Conservation (phyloP, 495 filamentous ascomycete genomes). For the Aspergillus taichungensis region DNA sequence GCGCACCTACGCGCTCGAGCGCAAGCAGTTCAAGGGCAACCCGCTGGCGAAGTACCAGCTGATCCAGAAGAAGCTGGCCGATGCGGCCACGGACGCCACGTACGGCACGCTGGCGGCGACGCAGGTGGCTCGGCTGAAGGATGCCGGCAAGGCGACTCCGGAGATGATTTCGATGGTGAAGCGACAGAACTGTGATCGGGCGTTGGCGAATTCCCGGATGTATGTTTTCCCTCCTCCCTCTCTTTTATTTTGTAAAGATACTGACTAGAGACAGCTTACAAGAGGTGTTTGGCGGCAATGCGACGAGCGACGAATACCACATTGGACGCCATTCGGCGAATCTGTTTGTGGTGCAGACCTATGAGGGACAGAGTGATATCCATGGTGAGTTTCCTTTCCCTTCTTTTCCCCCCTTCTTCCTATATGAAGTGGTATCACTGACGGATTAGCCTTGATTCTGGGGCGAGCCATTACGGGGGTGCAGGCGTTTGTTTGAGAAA, state of each 20-base stretch:
- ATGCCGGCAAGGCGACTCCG: constrained; percentile 74
- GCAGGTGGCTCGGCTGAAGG: constrained; percentile 90
- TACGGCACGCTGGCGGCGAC: constrained; percentile 79
- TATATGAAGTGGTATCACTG: constrained; percentile 8
- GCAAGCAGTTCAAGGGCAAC: constrained; percentile 95
- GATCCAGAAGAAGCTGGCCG: constrained; percentile 95
- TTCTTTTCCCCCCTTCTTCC: background rate
- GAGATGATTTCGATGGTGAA: constrained; percentile 99
- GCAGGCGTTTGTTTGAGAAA: constrained; percentile 52
- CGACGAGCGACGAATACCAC: constrained; percentile 90
- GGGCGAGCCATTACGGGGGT: constrained; percentile 63
- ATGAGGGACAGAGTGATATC: constrained; percentile 95
- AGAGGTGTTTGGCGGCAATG: constrained; percentile 95
- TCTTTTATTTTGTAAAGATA: background rate
- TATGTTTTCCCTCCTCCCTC: constrained; percentile 23
- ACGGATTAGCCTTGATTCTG: constrained; percentile 50
- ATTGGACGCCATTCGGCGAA: constrained; percentile 95
- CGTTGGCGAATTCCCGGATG: constrained; percentile 69
- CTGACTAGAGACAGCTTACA: constrained; percentile 49
- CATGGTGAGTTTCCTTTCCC: constrained; percentile 61
- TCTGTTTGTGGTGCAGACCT: constrained; percentile 94
- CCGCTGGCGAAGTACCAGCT: constrained; percentile 95
- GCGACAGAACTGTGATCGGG: constrained; percentile 92
- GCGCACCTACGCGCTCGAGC: constrained; percentile 77
- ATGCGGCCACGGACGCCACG: constrained; percentile 82